These are phyloP conservation scores for Xylaria sp. DNA, from an alignment of 2,329 filamentous ascomycete species.

Conservation along the genomic window DNA sequence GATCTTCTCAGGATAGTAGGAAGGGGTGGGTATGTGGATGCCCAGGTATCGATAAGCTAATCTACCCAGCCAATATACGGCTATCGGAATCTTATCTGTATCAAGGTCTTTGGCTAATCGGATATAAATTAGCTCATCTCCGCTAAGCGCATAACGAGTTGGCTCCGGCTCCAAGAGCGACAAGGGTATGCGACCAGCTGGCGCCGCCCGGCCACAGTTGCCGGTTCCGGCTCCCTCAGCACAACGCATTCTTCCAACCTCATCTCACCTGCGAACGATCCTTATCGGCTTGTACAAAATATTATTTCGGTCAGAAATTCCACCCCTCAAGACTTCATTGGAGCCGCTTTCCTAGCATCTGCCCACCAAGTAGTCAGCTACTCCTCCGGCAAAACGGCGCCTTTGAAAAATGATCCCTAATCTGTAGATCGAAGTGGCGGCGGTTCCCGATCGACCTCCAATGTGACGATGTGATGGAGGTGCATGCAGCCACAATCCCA, in stretches of 20 bases:
- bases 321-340: neutral
- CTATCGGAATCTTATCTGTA: too few species aligned
- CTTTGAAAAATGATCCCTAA: too few species aligned
- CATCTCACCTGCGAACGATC: neutral
- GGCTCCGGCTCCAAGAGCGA: neutral
- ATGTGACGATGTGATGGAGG: constrained; percentile 13
- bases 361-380: too few species aligned
- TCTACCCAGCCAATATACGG: too few species aligned
- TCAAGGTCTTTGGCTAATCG: neutral
- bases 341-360: too few species aligned
- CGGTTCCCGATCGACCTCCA: neutral
- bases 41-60: neutral
- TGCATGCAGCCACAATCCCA: constrained; percentile 12
- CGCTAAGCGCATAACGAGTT: neutral
- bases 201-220: neutral
- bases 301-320: neutral
- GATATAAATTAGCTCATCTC: neutral
- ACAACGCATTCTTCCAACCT: neutral
- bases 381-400: neutral
- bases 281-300: neutral
- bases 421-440: neutral
- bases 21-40: neutral
- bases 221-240: neutral
- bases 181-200: neutral
- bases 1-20: neutral